phyloP scores from a whole-genome alignment of 2,329 filamentous ascomycete genomes.

The Xylaria sp. region DNA sequence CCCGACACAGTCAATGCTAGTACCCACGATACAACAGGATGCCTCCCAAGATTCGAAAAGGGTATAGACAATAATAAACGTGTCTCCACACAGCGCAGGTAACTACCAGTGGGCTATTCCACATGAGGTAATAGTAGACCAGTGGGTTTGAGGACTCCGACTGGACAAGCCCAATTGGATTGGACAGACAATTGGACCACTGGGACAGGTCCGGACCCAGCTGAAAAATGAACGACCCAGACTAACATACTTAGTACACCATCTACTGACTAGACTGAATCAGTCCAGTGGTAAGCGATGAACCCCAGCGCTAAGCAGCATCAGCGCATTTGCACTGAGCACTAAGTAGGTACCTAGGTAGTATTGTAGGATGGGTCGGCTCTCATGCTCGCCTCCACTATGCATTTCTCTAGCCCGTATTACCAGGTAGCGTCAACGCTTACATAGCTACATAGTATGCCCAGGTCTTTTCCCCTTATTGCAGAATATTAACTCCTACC shows the following conservation, averaged over 20 bases:
- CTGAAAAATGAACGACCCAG: neutral
- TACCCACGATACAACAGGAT: conserved; percentile 11
- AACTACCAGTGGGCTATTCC: conserved; percentile 13
- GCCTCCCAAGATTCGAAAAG: conserved; percentile 29
- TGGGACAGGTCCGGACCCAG: conserved; percentile 4
- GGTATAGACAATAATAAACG: conserved; percentile 10
- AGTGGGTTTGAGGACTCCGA: conserved; percentile 23
- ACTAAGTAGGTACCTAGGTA: neutral
- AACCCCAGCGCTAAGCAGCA: neutral
- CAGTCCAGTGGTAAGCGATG: conserved; percentile 2
- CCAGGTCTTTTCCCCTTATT: conserved; percentile 1
- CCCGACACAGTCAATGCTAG: neutral
- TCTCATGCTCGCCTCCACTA: conserved; percentile 21
- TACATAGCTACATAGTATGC: no score
- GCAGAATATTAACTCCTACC: conserved; percentile 2
- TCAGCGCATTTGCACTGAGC: no score
- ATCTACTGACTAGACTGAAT: no score
- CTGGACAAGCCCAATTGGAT: neutral
- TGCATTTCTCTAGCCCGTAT: conserved; percentile 21
- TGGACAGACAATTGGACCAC: neutral
- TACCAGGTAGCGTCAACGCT: neutral
- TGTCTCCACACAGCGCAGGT: neutral
- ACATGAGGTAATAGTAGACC: neutral
- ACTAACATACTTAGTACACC: neutral
- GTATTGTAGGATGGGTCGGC: neutral